Evolutionary conservation across 2,329 filamentous ascomycete species (phyloP).

Genomic region (Cladosporium velox): DNA sequence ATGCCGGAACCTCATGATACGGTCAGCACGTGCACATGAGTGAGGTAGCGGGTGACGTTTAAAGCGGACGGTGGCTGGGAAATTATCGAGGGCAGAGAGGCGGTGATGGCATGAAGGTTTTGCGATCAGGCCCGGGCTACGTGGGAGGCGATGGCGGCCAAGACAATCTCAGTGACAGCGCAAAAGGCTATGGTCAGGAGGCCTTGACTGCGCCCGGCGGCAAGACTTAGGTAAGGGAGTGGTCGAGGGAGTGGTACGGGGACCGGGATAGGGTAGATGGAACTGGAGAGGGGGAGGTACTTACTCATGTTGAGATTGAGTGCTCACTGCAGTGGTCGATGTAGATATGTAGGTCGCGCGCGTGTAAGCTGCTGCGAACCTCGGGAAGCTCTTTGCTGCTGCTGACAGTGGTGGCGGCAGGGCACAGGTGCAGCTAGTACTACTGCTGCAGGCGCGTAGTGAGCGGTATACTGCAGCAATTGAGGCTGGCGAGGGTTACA

Average conservation of each 20-base stretch:
- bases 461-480: not conserved
- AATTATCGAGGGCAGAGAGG: not conserved
- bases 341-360: constrained; percentile 5
- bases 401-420: not conserved
- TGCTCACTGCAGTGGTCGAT: not conserved
- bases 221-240: constrained; percentile 7
- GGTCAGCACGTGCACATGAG: constrained; percentile 14
- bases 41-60: not conserved
- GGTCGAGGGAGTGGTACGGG: not conserved
- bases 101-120: constrained; percentile 15
- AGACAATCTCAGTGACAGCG: constrained; percentile 12
- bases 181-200: constrained; percentile 16
- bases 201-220: constrained; percentile 17
- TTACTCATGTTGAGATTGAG: constrained; percentile 18
- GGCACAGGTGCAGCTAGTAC: not conserved
- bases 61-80: not conserved
- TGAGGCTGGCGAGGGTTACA: constrained; percentile 1
- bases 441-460: not conserved
- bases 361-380: not conserved
- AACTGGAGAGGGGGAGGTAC: constrained; percentile 10
- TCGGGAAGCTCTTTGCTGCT: not conserved
- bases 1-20: constrained; percentile 18
- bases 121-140: not conserved
- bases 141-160: constrained; percentile 8
- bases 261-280: not conserved